Evolutionary conservation across 805 yeast genomes (phyloP), one percentile per base, ranked within the genome.

Genomic region (Wickerhamomyces queroliae): DNA sequence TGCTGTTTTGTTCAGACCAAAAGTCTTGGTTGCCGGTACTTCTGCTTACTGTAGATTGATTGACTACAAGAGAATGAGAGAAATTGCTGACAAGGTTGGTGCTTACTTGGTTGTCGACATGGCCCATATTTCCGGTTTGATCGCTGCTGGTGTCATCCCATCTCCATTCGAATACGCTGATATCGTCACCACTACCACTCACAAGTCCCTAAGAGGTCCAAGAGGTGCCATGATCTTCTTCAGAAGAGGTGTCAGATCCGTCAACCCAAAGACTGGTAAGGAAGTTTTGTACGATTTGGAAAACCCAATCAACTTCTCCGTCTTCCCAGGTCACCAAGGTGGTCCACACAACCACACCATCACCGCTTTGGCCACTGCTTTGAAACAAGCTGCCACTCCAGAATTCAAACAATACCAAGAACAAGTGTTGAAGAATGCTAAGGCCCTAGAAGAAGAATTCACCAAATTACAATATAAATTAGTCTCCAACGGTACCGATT

Each of bases 241-340:
- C 80, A 87, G 98, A 76, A 84, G 83, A 66, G 99, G 99, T 56
- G 79, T 90, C 45, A 81, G 95, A 76, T 80, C 83, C 44, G 78
- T 80, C 50, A 84, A 80, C 64, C 71, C 85, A 60, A 89, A 90
- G 74, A 85, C 88, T 56, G 98, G 98, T 58, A 86, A 88, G 70
- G 96, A 89, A 68, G 71, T 88, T 43, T 69, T 72, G 43, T 93
- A 90, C 67, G 97, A 93, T 56, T 79, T 93, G 64, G 98, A 93
- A 69, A 83, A 79, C 66, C 87, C 87, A 63, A 90, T 93, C 69
- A 93, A 93, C 76, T 93, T 93, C 67, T 89, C 97, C 9, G 99
- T 93, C 40, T 93, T 93, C 91, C 99, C 99, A 58, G 99, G 96
- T 52, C 99, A 93, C 69, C 99, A 93, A 74, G 99, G 99, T 74